Evolutionary conservation across 768 basidiomycete genomes (phyloP).

Genomic region (Collybia nuda): DNA sequence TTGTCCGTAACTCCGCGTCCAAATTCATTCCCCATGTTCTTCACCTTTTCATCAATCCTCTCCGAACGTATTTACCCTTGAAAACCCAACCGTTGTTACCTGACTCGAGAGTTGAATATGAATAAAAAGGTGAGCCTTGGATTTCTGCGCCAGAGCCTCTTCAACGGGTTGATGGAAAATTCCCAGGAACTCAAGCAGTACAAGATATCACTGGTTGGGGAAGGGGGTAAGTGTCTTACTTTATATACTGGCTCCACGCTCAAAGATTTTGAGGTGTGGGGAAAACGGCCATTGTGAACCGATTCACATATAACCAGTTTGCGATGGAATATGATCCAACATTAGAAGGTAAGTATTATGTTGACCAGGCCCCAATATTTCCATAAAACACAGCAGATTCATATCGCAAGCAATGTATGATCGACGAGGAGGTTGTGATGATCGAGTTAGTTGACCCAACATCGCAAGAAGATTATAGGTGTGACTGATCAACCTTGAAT

Average conservation of each 20-base stretch:
- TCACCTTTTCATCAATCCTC: no score
- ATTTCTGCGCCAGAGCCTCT: neutral
- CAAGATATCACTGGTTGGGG: constrained; percentile 97
- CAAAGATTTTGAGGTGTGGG: constrained; percentile 36
- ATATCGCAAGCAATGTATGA: constrained; percentile 38
- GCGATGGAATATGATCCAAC: constrained; percentile 96
- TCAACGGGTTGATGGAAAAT: constrained; percentile 32
- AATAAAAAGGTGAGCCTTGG: constrained; percentile 29
- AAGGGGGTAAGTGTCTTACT: constrained; percentile 68
- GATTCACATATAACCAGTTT: constrained; percentile 95
- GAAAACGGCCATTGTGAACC: constrained; percentile 92
- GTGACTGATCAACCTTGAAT: no score
- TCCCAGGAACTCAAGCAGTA: constrained; percentile 93
- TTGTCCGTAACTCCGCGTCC: no score
- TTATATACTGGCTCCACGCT: neutral
- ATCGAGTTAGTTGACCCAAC: neutral
- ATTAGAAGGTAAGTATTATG: no score
- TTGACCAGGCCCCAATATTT: no score
- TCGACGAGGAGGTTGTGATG: neutral
- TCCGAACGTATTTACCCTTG: no score
- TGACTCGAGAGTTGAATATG: neutral
- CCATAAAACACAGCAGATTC: no score
- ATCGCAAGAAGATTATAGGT: no score
- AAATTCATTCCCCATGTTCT: no score
- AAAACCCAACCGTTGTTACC: no score